These are phyloP conservation scores for Claviceps sp. DNA, from an alignment of 2,329 filamentous ascomycete species.

Conservation along the genomic window DNA sequence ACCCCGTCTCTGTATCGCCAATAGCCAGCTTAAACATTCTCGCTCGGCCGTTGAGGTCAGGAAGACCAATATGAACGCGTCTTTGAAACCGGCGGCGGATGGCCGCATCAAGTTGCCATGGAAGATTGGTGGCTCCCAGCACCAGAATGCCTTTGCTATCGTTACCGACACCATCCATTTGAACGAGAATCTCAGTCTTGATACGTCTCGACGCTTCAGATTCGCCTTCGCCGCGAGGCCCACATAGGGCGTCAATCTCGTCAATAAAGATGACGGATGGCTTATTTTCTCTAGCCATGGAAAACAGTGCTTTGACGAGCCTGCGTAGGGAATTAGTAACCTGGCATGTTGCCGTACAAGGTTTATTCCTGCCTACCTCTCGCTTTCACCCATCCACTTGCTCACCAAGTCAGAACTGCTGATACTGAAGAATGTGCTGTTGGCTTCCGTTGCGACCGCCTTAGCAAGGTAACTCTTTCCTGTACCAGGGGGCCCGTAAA, in stretches of 20 bases:
- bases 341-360: background rate
- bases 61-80: slow-evolving; percentile 87
- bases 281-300: slow-evolving; percentile 95
- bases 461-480: slow-evolving; percentile 97
- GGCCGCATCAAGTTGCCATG: slow-evolving; percentile 93
- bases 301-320: slow-evolving; percentile 91
- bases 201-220: slow-evolving; percentile 94
- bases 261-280: slow-evolving; percentile 98
- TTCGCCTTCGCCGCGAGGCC: slow-evolving; percentile 84
- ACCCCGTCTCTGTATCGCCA: slow-evolving; percentile 80
- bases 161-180: slow-evolving; percentile 98
- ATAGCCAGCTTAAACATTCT: slow-evolving; percentile 93
- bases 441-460: slow-evolving; percentile 93
- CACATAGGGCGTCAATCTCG: slow-evolving; percentile 92
- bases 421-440: slow-evolving; percentile 98
- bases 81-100: slow-evolving; percentile 94
- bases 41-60: slow-evolving; percentile 74
- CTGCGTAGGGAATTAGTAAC: slow-evolving; percentile 29
- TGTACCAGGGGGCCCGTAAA: slow-evolving; percentile 92
- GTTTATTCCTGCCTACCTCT: slow-evolving; percentile 47
- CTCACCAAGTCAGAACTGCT: slow-evolving; percentile 94
- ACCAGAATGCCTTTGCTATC: slow-evolving; percentile 91
- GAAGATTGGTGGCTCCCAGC: slow-evolving; percentile 93
- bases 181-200: slow-evolving; percentile 95
- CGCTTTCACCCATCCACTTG: slow-evolving; percentile 99